phyloP scores from a whole-genome alignment of 2,329 filamentous ascomycete species.

The Alternaria brassicicola region DNA sequence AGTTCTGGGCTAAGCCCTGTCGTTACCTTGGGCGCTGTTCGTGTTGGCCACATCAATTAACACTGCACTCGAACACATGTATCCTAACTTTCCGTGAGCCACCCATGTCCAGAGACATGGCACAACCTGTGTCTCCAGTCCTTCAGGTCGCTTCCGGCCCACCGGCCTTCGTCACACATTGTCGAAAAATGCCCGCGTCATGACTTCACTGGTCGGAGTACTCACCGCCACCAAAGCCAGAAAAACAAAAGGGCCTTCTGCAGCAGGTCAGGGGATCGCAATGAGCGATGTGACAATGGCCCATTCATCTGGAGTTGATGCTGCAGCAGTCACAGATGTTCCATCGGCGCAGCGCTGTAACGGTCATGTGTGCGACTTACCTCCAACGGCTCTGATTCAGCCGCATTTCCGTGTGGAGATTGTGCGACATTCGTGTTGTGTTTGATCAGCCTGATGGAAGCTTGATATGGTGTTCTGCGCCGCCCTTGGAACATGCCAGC shows the following conservation, averaged over 20 bases:
- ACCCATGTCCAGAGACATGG: neutral
- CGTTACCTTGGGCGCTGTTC: neutral
- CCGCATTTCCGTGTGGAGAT: constrained; percentile 7
- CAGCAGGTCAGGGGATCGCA: neutral
- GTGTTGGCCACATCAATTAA: neutral
- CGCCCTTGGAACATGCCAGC: neutral
- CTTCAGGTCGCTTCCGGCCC: neutral
- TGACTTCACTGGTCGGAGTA: neutral
- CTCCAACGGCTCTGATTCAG: constrained; percentile 17
- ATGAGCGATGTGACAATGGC: neutral
- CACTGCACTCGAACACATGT: neutral
- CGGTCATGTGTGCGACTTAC: constrained; percentile 19
- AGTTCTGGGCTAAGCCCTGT: constrained; percentile 1
- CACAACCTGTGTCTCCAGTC: neutral
- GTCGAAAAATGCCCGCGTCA: neutral
- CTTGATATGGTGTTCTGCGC: neutral
- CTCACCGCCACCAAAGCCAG: constrained; percentile 5
- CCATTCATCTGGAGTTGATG: constrained; percentile 8
- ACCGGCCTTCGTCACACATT: constrained; percentile 1
- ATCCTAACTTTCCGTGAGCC: neutral
- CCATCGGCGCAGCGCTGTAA: constrained; percentile 19
- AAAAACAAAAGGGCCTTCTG: neutral
- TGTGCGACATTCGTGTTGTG: constrained; percentile 10
- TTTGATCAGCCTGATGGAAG: constrained; percentile 5
- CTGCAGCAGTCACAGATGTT: constrained; percentile 5